Evolutionary conservation across 805 yeast species (phyloP).

Genomic region (Yarrowia sp.): DNA sequence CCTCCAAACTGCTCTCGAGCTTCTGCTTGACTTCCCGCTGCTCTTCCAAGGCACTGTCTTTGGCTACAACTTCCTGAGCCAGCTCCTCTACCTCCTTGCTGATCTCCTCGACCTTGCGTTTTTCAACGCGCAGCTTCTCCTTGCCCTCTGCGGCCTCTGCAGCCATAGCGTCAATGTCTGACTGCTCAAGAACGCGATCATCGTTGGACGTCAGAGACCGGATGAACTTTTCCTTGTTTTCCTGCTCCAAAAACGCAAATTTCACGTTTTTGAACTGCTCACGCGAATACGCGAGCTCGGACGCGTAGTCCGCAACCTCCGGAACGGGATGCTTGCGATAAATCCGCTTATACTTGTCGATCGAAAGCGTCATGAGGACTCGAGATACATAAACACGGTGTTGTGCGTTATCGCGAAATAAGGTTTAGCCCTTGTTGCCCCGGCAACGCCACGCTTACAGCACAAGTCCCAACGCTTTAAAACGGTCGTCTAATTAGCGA

Average conservation of each 20-base stretch:
- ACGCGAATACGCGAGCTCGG: conserved; percentile 29
- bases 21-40: not conserved
- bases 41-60: not conserved
- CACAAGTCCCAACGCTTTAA: too few relatives aligned
- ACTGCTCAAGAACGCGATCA: conserved; percentile 7
- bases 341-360: conserved; percentile 19
- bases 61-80: not conserved
- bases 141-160: not conserved
- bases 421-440: too few relatives aligned
- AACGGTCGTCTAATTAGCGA: too few relatives aligned
- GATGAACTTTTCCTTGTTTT: conserved; percentile 65
- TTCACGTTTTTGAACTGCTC: conserved; percentile 52
- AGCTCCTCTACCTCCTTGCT: not conserved
- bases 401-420: too few relatives aligned
- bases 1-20: not conserved
- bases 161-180: conserved; percentile 3
- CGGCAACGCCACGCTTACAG: too few relatives aligned
- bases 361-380: conserved; percentile 6
- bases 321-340: not conserved
- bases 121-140: not conserved
- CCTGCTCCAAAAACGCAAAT: conserved; percentile 68
- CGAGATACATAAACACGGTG: too few relatives aligned
- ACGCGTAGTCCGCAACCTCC: not conserved
- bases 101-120: conserved; percentile 15
- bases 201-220: conserved; percentile 35